Conservation (phyloP, 306 rosid species). For the Malus sieversii region DNA sequence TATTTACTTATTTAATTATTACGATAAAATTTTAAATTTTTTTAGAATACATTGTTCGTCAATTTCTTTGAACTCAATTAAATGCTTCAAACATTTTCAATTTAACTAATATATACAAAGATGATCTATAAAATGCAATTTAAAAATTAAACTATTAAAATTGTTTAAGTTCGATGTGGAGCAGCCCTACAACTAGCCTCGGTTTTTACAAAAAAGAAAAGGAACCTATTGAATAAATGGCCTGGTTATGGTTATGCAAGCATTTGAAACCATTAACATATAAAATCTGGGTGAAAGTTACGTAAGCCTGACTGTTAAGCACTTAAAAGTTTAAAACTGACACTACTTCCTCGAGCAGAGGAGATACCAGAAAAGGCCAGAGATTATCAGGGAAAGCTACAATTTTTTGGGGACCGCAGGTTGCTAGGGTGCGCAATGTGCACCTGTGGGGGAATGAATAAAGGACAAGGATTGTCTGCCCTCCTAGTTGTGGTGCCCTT, state of each 20-base stretch:
- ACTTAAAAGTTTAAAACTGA: not conserved
- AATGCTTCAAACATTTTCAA: fast-evolving
- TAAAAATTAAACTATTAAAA: too few species aligned
- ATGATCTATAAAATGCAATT: too few species aligned
- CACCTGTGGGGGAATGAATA: not conserved
- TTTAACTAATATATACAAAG: too few species aligned
- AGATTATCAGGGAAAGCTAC: not conserved
- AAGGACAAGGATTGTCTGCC: too few species aligned
- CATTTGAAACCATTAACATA: not conserved
- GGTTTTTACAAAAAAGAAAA: too few species aligned
- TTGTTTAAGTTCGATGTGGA: too few species aligned
- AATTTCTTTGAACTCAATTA: too few species aligned
- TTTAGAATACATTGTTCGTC: too few species aligned
- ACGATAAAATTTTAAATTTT: too few species aligned
- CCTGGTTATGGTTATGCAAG: not conserved
- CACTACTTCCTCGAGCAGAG: not conserved
- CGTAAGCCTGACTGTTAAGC: constrained; percentile 8
- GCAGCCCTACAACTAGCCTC: fast-evolving
- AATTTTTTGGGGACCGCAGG: not conserved
- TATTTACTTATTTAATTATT: too few species aligned
- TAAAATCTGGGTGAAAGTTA: constrained; percentile 25
- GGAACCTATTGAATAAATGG: too few species aligned
- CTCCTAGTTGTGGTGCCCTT: too few species aligned
- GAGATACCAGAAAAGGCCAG: not conserved
- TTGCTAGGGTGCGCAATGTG: not conserved